A percentile compares a stretch with the other conserved stretches of the same genome.
Conservation (phyloP, 176 grass and related monocot species). For the Phyllostachys edulis region DNA sequence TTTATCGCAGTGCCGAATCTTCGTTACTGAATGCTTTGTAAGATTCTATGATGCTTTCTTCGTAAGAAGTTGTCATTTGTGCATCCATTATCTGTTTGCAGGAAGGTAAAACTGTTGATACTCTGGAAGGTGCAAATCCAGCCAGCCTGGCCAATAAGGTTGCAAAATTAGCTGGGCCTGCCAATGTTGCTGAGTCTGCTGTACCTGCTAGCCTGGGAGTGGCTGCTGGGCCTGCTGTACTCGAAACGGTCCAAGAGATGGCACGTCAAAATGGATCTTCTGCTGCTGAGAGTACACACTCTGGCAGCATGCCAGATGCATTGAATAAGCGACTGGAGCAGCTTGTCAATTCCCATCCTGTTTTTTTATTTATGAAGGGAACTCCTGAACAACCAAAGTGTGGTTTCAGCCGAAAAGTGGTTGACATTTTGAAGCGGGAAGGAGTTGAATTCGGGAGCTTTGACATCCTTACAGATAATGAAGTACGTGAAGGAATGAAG, state of each 20-base stretch:
- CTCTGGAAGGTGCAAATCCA: constrained; percentile 89
- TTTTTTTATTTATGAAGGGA: constrained; percentile 97
- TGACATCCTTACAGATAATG: constrained; percentile 79
- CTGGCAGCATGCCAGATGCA: constrained; percentile 16
- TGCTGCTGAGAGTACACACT: constrained; percentile 26
- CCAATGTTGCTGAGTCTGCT: constrained; percentile 54
- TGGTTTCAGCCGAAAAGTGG: constrained; percentile 83
- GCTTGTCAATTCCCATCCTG: constrained; percentile 78
- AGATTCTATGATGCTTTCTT: constrained; percentile 11
- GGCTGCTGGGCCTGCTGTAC: constrained; percentile 53
- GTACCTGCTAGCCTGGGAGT: constrained; percentile 60
- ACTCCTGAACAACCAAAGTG: constrained; percentile 81
- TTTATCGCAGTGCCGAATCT: background rate
- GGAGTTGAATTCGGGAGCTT: constrained; percentile 79
- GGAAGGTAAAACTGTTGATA: constrained; percentile 83
- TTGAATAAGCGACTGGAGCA: constrained; percentile 67
- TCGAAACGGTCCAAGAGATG: constrained; percentile 60
- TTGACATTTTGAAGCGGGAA: constrained; percentile 81
- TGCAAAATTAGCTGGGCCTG: constrained; percentile 67
- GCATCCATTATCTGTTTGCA: constrained; percentile 36
- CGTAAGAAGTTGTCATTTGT: background rate
- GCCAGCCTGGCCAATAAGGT: constrained; percentile 91
- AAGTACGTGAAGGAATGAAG: constrained; percentile 91
- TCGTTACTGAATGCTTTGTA: constrained; percentile 4
- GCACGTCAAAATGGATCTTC: constrained; percentile 53